Conservation (phyloP, 352 stramenopile genomes). For the Globisporangium alternatum region DNA sequence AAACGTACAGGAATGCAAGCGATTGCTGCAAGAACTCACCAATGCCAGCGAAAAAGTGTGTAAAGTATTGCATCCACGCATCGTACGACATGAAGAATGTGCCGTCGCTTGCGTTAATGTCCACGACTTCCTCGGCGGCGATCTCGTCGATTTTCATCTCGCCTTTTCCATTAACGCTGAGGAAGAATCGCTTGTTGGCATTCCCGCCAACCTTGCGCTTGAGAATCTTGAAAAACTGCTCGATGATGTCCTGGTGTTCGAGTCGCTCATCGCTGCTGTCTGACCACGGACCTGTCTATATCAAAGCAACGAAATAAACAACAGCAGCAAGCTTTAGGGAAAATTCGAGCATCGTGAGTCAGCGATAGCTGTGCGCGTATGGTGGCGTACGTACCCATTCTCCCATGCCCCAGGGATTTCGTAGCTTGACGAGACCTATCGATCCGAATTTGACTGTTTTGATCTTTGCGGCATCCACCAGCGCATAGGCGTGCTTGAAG, state of each 20-base stretch:
- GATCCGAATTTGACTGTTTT: conserved; percentile 46
- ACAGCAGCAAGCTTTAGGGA: not conserved
- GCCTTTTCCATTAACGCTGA: conserved; percentile 47
- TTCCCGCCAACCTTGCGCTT: conserved; percentile 65
- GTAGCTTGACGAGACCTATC: conserved; percentile 73
- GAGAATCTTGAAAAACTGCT: conserved; percentile 71
- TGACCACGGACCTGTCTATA: conserved; percentile 78
- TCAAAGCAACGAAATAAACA: not conserved
- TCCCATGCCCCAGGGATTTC: conserved; percentile 91
- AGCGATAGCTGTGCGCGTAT: not conserved
- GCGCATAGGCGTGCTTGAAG: conserved; percentile 86
- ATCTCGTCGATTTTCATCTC: conserved; percentile 62
- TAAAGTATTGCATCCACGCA: conserved; percentile 88
- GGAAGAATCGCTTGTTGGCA: conserved; percentile 59
- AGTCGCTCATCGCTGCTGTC: conserved; percentile 75
- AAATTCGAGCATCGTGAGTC: not conserved
- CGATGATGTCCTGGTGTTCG: conserved; percentile 78
- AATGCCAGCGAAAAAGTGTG: conserved; percentile 89
- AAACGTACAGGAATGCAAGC: not conserved
- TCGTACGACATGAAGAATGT: conserved; percentile 93
- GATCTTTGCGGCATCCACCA: conserved; percentile 77
- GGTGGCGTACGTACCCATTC: conserved; percentile 72
- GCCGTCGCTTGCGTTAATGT: conserved; percentile 84
- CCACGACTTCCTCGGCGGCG: conserved; percentile 67
- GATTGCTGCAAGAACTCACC: conserved; percentile 27